Conservation (phyloP, 1,284 basidiomycete species). For the Cerrena zonata region DNA sequence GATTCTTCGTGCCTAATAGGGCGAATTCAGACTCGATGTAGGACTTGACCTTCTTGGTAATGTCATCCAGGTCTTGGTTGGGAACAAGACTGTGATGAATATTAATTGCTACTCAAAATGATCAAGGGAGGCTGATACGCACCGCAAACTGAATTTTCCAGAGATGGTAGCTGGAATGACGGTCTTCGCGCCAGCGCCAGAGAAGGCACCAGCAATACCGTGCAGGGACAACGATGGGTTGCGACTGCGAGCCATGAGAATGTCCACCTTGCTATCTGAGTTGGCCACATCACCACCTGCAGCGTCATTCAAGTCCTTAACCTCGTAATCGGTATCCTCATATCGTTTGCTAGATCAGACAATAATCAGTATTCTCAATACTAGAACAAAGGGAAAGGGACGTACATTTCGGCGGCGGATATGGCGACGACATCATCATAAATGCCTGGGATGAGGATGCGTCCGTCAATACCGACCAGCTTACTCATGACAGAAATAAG, state of each 20-base stretch:
- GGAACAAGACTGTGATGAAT: constrained; percentile 65
- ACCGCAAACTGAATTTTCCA: constrained; percentile 93
- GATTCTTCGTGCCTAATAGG: constrained; percentile 83
- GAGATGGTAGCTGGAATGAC: constrained; percentile 89
- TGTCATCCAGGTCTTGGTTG: constrained; percentile 75
- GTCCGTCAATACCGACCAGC: constrained; percentile 78
- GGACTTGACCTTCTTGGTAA: constrained; percentile 66
- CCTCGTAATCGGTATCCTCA: constrained; percentile 69
- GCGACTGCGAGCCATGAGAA: constrained; percentile 87
- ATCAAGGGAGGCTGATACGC: constrained; percentile 24
- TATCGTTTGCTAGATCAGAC: constrained; percentile 34
- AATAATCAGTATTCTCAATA: neutral
- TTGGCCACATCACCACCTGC: constrained; percentile 77
- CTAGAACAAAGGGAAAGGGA: constrained; percentile 4
- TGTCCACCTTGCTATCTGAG: constrained; percentile 75
- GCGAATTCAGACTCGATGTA: constrained; percentile 78
- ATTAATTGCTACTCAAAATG: too few relatives aligned
- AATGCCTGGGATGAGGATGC: constrained; percentile 88
- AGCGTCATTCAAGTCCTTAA: constrained; percentile 74
- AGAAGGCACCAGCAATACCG: constrained; percentile 97
- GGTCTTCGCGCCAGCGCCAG: constrained; percentile 83
- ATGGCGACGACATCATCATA: constrained; percentile 82
- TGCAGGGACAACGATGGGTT: constrained; percentile 88
- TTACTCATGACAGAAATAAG: constrained; percentile 76
- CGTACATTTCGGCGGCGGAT: constrained; percentile 71